Conservation (phyloP, 2,329 filamentous ascomycete genomes). For the Alternaria consortialis region DNA sequence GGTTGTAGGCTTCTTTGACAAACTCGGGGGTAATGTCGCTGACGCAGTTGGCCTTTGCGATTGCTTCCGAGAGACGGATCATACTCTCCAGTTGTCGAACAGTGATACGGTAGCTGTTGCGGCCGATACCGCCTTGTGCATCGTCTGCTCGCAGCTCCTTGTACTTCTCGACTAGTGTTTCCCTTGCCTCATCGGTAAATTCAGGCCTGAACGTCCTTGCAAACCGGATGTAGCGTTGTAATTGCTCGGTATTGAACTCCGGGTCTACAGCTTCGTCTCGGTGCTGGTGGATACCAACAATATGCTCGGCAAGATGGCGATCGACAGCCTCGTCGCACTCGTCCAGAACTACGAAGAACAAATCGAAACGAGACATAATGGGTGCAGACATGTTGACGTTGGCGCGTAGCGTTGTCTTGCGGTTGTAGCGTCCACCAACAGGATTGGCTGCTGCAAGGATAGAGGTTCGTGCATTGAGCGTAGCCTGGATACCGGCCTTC, state of each 20-base stretch:
- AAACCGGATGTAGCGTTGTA: constrained; percentile 97
- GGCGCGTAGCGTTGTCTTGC: constrained; percentile 88
- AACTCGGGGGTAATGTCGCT: constrained; percentile 86
- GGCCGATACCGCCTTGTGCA: constrained; percentile 89
- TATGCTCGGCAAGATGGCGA: constrained; percentile 90
- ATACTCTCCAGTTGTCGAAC: constrained; percentile 95
- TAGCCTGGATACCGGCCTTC: constrained; percentile 97
- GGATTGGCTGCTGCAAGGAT: constrained; percentile 97
- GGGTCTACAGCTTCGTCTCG: constrained; percentile 91
- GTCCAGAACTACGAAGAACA: constrained; percentile 97
- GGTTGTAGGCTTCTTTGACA: constrained; percentile 89
- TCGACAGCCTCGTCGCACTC: constrained; percentile 95
- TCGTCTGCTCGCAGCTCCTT: constrained; percentile 95
- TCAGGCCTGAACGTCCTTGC: constrained; percentile 93
- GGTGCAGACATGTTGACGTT: constrained; percentile 99
- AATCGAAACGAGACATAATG: constrained; percentile 99
- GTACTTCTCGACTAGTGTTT: constrained; percentile 87
- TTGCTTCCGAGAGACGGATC: constrained; percentile 96
- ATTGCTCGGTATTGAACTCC: constrained; percentile 93
- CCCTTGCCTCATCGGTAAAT: constrained; percentile 87
- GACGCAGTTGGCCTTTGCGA: constrained; percentile 96
- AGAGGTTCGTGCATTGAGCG: constrained; percentile 91
- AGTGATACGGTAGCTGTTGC: constrained; percentile 97
- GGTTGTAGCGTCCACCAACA: constrained; percentile 94
- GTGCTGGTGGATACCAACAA: constrained; percentile 91